Conservation (phyloP, 345 rosid genomes). For the Lepidium sativum region DNA sequence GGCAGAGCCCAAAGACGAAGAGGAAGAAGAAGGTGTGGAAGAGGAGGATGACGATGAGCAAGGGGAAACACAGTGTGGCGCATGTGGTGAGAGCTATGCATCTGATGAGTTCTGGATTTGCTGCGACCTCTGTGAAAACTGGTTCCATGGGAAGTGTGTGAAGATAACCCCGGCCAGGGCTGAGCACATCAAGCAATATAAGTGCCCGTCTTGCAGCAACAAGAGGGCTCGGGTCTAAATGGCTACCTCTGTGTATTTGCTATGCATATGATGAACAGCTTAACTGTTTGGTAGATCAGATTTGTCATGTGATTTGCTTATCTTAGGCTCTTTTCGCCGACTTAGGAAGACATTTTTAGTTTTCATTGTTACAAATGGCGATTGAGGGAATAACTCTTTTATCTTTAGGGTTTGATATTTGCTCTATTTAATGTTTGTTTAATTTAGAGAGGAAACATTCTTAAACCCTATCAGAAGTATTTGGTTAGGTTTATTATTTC, state of each 20-base stretch:
- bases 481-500: not conserved
- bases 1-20: conserved; percentile 32
- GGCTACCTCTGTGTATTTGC: conserved; percentile 21
- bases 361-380: conserved; percentile 12
- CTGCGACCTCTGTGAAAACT: conserved; percentile 65
- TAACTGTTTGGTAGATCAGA: conserved; percentile 42
- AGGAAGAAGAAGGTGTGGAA: conserved; percentile 40
- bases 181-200: conserved; percentile 87
- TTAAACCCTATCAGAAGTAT: conserved; percentile 1
- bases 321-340: conserved; percentile 6
- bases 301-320: conserved; percentile 27
- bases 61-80: conserved; percentile 28
- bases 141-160: conserved; percentile 65
- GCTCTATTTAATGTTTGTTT: conserved; percentile 14
- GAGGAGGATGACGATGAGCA: conserved; percentile 54
- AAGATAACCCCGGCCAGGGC: conserved; percentile 92
- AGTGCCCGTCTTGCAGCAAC: conserved; percentile 94
- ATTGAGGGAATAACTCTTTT: conserved; percentile 13
- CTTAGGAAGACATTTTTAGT: conserved; percentile 14
- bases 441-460: conserved; percentile 7
- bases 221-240: conserved; percentile 51
- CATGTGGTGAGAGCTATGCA: conserved; percentile 68
- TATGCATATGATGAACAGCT: conserved; percentile 35
- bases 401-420: conserved; percentile 11
- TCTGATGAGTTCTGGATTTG: conserved; percentile 79